Percentiles rank a stretch among this genome's conserved stretches.
Evolutionary conservation across 352 stramenopile genomes (phyloP).

Genomic region (Pythium pyrilobum): DNA sequence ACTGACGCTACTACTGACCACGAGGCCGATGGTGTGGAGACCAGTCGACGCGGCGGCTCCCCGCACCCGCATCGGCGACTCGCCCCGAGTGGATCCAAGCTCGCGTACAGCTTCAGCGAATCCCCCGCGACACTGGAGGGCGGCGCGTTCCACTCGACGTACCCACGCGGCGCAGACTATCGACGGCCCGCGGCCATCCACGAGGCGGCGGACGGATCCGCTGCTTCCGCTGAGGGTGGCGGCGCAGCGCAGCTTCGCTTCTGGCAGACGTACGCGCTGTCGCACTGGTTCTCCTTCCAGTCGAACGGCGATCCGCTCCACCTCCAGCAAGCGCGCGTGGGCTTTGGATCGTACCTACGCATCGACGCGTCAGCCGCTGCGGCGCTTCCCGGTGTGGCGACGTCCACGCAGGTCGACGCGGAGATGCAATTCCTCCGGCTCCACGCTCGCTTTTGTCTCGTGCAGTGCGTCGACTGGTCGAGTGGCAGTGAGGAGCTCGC

Average conservation of each 20-base stretch:
- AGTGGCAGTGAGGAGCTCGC: conserved; percentile 8
- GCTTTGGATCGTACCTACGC: conserved; percentile 38
- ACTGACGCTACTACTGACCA: no score
- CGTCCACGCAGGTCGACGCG: neutral
- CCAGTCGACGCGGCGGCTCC: no score
- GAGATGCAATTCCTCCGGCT: conserved; percentile 15
- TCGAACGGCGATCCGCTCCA: conserved; percentile 37
- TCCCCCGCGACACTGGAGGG: conserved; percentile 10
- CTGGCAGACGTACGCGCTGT: conserved; percentile 51
- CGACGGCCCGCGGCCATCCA: no score
- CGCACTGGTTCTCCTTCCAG: conserved; percentile 49
- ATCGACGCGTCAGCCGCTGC: neutral
- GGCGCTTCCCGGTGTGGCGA: neutral
- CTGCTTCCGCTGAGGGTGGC: no score
- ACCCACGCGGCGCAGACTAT: no score
- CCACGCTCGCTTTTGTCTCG: conserved; percentile 28
- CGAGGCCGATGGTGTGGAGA: no score
- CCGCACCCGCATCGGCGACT: neutral
- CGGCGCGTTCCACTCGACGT: neutral
- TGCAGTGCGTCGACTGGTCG: conserved; percentile 33
- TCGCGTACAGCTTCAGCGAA: conserved; percentile 53
- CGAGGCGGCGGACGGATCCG: no score
- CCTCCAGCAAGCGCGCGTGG: conserved; percentile 31
- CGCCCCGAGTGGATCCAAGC: conserved; percentile 23
- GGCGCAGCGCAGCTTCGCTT: conserved; percentile 48